Evolutionary conservation across 2,329 filamentous ascomycete species (phyloP).

Genomic region (Zymoseptoria ardabiliae): DNA sequence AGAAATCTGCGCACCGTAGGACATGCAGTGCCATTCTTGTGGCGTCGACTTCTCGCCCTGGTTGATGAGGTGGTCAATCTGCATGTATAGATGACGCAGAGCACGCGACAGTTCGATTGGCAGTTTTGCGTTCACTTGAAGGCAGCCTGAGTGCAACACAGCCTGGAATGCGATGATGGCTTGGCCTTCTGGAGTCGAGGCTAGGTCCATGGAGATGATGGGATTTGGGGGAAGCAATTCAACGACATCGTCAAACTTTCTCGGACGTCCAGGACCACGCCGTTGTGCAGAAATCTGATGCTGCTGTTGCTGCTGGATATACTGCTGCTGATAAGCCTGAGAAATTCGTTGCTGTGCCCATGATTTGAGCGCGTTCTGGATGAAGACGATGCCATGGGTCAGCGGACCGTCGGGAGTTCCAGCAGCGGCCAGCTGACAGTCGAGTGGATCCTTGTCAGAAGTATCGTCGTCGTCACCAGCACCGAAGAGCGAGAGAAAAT

Average conservation of each 20-base stretch:
- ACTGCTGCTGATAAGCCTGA: constrained; percentile 14
- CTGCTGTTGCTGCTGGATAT: constrained; percentile 10
- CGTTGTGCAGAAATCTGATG: constrained; percentile 9
- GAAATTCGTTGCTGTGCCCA: constrained; percentile 27
- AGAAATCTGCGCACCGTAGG: constrained; percentile 26
- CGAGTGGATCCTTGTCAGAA: constrained; percentile 9
- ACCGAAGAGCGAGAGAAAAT: constrained; percentile 22
- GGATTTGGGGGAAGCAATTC: constrained; percentile 5
- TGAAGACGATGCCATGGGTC: constrained; percentile 28
- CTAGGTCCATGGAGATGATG: constrained; percentile 20
- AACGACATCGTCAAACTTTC: constrained; percentile 16
- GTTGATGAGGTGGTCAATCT: constrained; percentile 30
- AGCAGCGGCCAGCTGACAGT: constrained; percentile 8
- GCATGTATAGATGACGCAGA: constrained; percentile 27
- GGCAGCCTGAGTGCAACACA: constrained; percentile 25
- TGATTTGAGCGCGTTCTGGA: constrained; percentile 28
- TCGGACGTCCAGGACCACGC: constrained; percentile 21
- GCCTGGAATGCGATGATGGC: constrained; percentile 26
- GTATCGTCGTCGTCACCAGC: constrained; percentile 17
- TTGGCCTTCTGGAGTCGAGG: constrained; percentile 24
- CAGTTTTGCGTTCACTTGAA: constrained; percentile 24
- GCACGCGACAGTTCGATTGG: constrained; percentile 20
- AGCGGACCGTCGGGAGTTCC: constrained; percentile 22
- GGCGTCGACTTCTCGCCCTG: constrained; percentile 16
- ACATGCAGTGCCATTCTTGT: constrained; percentile 24